A percentile compares a stretch with the other conserved stretches of the same genome.
These are phyloP conservation scores for Fusarium sarcochroum DNA, from an alignment of 2,329 filamentous ascomycete genomes.

Conservation along the genomic window DNA sequence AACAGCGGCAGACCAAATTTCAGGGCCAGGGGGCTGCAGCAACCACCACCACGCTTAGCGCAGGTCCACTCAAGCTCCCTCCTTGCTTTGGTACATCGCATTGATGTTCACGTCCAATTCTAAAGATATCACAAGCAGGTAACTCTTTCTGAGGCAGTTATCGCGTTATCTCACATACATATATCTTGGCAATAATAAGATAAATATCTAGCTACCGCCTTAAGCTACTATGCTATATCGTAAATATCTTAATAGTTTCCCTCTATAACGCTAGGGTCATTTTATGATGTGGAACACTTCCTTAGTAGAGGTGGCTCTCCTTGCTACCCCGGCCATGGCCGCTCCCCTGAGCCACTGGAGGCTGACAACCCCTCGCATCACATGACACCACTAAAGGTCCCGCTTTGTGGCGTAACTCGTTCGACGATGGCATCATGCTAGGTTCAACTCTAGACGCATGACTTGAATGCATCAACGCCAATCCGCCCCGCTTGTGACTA, in stretches of 20 bases:
- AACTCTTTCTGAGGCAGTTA: too few species aligned
- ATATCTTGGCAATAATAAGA: too few species aligned
- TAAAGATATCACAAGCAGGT: too few species aligned
- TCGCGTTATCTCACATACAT: too few species aligned
- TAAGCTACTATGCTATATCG: too few species aligned
- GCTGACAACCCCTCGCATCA: conserved; percentile 37
- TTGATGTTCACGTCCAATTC: conserved; percentile 14
- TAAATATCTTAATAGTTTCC: too few species aligned
- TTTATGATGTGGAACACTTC: too few species aligned
- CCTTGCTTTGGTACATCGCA: conserved; percentile 29
- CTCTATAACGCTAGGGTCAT: too few species aligned
- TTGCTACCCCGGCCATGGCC: neutral
- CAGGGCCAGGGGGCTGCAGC: conserved; percentile 33
- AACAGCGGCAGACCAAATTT: conserved; percentile 35
- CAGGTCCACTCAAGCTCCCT: conserved; percentile 49
- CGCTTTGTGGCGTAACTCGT: conserved; percentile 43
- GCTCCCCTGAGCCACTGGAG: conserved; percentile 36
- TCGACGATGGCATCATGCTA: conserved; percentile 49
- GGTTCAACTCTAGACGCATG: conserved; percentile 21
- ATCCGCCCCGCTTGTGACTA: conserved; percentile 13
- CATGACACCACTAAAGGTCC: conserved; percentile 41
- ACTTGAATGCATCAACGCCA: conserved; percentile 20
- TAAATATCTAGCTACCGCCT: too few species aligned
- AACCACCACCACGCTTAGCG: conserved; percentile 34
- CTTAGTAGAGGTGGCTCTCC: too few species aligned